Conservation (phyloP, 257 asterid genomes). For the Solanum etuberosum region DNA sequence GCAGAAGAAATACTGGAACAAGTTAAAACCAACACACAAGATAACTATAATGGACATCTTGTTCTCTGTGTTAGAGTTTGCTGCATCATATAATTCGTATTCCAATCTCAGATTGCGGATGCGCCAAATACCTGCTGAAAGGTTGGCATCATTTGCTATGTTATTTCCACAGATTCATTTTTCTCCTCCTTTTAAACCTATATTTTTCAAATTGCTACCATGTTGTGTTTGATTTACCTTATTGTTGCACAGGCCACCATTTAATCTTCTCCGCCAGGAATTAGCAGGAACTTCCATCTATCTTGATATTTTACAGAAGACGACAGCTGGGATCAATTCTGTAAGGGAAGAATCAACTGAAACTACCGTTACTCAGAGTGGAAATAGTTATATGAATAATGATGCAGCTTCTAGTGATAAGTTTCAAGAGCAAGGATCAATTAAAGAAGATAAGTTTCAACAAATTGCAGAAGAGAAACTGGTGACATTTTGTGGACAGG, state of each 20-base stretch:
- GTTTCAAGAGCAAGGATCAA: not conserved
- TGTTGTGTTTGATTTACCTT: constrained; percentile 1
- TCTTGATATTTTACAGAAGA: constrained; percentile 81
- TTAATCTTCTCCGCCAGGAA: constrained; percentile 98
- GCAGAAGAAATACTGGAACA: constrained; percentile 94
- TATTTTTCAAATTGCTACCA: not conserved
- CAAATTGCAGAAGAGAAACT: constrained; percentile 83
- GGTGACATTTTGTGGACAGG: constrained; percentile 80
- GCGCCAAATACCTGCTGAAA: constrained; percentile 76
- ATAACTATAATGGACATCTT: constrained; percentile 75
- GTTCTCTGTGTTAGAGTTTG: constrained; percentile 79
- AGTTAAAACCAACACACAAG: constrained; percentile 67
- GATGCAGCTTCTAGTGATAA: not conserved
- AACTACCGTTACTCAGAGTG: not conserved
- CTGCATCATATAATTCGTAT: constrained; percentile 95
- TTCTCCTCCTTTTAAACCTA: not conserved
- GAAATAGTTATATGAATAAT: not conserved
- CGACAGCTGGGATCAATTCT: constrained; percentile 35
- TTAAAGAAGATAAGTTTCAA: constrained; percentile 49
- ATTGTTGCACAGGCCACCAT: constrained; percentile 61
- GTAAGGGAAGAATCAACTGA: constrained; percentile 15
- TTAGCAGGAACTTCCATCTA: constrained; percentile 88
- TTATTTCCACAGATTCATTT: not conserved
- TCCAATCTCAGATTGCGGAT: constrained; percentile 76
- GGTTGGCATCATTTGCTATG: constrained; percentile 31